A percentile compares a stretch with the other conserved stretches of the same genome.
Conservation (phyloP, 2,329 filamentous ascomycete species). For the Zymoseptoria crescenta region DNA sequence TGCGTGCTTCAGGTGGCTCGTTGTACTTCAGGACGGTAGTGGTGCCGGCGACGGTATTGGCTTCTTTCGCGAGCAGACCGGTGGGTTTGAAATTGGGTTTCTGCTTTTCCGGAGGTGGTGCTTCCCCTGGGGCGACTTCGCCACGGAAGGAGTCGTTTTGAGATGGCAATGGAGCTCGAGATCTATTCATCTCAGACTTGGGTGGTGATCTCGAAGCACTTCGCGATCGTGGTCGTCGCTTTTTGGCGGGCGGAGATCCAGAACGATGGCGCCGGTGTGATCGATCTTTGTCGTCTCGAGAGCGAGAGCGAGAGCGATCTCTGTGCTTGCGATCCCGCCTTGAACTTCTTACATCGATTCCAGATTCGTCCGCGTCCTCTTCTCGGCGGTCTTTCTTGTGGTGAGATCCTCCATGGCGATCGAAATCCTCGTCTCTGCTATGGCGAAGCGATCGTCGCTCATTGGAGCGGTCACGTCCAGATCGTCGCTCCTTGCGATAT, state of each 20-base stretch:
- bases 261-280: slow-evolving; percentile 19
- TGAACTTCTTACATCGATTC: slow-evolving; percentile 5
- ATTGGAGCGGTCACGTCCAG: not conserved
- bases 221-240: slow-evolving; percentile 23
- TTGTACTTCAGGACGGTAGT: slow-evolving; percentile 87
- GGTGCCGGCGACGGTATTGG: slow-evolving; percentile 72
- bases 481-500: not conserved
- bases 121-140: slow-evolving; percentile 25
- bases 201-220: slow-evolving; percentile 38
- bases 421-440: not conserved
- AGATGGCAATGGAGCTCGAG: slow-evolving; percentile 38
- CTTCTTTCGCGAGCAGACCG: slow-evolving; percentile 77
- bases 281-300: slow-evolving; percentile 16
- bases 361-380: slow-evolving; percentile 4
- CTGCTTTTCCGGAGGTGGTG: slow-evolving; percentile 54
- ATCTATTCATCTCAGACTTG: slow-evolving; percentile 34
- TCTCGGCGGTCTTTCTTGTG: slow-evolving; percentile 9
- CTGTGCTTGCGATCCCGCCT: slow-evolving; percentile 14
- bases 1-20: slow-evolving; percentile 86
- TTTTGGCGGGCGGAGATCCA: slow-evolving; percentile 27
- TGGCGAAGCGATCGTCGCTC: slow-evolving; percentile 3
- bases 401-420: slow-evolving; percentile 3
- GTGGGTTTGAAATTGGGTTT: slow-evolving; percentile 80
- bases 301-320: slow-evolving; percentile 15
- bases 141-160: slow-evolving; percentile 40